Evolutionary conservation across 2,329 filamentous ascomycete genomes (phyloP).

Genomic region (Aspergillus sclerotialis): DNA sequence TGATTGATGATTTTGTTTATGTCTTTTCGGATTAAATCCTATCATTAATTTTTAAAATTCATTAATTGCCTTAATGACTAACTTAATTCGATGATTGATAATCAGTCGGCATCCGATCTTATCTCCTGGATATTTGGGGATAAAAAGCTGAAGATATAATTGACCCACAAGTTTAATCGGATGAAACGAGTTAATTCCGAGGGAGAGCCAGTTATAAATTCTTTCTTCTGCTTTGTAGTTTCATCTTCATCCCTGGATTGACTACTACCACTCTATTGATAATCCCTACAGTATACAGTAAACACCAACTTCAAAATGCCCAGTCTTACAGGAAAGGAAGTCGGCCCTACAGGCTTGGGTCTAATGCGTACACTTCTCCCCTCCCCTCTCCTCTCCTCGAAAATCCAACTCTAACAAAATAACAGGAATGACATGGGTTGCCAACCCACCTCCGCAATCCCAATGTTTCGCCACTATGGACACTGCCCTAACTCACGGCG

Average conservation of each 20-base stretch:
- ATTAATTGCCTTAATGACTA: too few species aligned
- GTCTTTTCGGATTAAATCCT: neutral
- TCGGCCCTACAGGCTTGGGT: constrained; percentile 49
- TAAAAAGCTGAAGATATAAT: too few species aligned
- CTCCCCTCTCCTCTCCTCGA: constrained; percentile 10
- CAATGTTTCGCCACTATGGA: constrained; percentile 48
- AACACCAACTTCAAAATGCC: constrained; percentile 21
- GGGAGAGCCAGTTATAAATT: too few species aligned
- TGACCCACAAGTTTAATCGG: too few species aligned
- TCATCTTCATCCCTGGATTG: too few species aligned
- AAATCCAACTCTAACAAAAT: constrained; percentile 2
- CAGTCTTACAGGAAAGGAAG: constrained; percentile 23
- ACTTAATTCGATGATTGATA: too few species aligned
- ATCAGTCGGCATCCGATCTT: too few species aligned
- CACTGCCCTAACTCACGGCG: constrained; percentile 42
- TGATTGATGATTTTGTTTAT: neutral
- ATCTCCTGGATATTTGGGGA: too few species aligned
- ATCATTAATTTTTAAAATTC: neutral
- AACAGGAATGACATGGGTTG: constrained; percentile 30
- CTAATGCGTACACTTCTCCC: constrained; percentile 44
- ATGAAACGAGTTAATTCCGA: too few species aligned
- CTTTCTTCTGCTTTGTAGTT: too few species aligned
- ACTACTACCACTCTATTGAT: too few species aligned
- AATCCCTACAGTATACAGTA: too few species aligned
- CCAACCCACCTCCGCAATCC: constrained; percentile 19